A percentile compares a stretch with the other conserved stretches of the same genome.
Conservation (phyloP, 305 asterid species). For the Withania somnifera region DNA sequence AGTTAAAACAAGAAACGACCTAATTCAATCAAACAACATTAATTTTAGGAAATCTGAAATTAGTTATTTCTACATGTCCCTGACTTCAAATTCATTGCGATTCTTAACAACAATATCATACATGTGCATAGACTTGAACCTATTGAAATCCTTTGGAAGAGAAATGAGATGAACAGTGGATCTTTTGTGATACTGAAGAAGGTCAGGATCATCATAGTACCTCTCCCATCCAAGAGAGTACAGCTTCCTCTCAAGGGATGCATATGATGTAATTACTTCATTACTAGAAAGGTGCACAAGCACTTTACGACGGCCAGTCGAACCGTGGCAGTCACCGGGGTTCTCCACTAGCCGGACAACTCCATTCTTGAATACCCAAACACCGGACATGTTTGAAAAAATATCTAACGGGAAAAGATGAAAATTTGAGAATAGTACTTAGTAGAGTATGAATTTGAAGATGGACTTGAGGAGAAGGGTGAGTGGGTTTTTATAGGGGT, state of each 20-base stretch:
- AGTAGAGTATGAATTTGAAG: not conserved
- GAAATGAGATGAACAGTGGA: conserved; percentile 71
- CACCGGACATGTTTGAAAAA: conserved; percentile 51
- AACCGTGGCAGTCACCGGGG: conserved; percentile 40
- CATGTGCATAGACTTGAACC: conserved; percentile 84
- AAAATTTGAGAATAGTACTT: not conserved
- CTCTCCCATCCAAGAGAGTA: conserved; percentile 71
- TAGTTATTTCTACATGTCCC: conserved; percentile 20
- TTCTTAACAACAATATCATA: conserved; percentile 82
- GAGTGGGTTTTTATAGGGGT: not conserved
- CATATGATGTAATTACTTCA: conserved; percentile 56
- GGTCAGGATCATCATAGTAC: conserved; percentile 59
- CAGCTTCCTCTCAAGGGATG: conserved; percentile 37
- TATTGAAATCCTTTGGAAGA: conserved; percentile 74
- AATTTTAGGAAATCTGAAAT: not conserved
- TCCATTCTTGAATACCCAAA: conserved; percentile 92
- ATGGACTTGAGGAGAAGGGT: not conserved
- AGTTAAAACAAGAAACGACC: not conserved
- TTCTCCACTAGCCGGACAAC: conserved; percentile 70
- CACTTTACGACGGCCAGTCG: conserved; percentile 32
- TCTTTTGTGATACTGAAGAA: conserved; percentile 72
- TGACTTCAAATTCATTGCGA: conserved; percentile 65
- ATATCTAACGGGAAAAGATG: not conserved
- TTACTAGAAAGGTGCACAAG: conserved; percentile 42
- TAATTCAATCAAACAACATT: not conserved